Conservation (phyloP, 2,329 filamentous ascomycete species). For the Trichophyton verrucosum region DNA sequence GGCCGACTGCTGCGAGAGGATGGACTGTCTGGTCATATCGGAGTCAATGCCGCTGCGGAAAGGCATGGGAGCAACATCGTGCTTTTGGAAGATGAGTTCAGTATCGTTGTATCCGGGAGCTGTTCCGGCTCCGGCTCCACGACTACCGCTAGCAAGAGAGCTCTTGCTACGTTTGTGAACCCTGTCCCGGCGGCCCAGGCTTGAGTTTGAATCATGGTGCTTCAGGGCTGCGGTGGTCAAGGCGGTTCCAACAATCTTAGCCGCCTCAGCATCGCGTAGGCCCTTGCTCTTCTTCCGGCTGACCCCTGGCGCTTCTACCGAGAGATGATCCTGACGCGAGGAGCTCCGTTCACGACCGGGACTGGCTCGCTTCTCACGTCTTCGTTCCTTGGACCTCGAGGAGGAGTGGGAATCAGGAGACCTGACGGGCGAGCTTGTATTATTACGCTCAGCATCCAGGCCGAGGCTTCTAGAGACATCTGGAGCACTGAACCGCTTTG, state of each 20-base stretch:
- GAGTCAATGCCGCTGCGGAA: conserved; percentile 77
- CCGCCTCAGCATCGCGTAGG: conserved; percentile 44
- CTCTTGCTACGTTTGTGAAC: conserved; percentile 39
- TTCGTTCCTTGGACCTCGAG: conserved; percentile 39
- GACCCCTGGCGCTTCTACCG: conserved; percentile 37
- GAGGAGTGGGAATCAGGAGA: conserved; percentile 30
- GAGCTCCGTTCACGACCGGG: conserved; percentile 36
- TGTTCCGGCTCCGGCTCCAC: conserved; percentile 18
- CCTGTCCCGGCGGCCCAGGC: conserved; percentile 32
- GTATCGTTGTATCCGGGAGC: conserved; percentile 26
- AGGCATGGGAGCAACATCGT: conserved; percentile 68
- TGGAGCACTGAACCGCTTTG: conserved; percentile 46
- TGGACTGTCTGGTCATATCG: conserved; percentile 75
- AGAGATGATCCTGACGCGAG: conserved; percentile 36
- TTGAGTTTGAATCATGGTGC: conserved; percentile 53
- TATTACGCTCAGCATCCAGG: conserved; percentile 33
- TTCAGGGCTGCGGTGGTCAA: conserved; percentile 51
- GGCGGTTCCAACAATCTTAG: conserved; percentile 43
- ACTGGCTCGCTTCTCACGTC: conserved; percentile 40
- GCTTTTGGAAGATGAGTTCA: conserved; percentile 41
- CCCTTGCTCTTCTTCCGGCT: conserved; percentile 44
- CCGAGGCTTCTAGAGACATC: conserved; percentile 50
- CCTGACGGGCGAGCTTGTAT: not conserved
- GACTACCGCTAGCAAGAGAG: conserved; percentile 32
- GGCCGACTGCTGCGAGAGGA: conserved; percentile 69